Percentiles rank a stretch among this genome's conserved stretches.
phyloP scores from a whole-genome alignment of 192 early-diverging fungal genomes.

The Coemansia sp. region DNA sequence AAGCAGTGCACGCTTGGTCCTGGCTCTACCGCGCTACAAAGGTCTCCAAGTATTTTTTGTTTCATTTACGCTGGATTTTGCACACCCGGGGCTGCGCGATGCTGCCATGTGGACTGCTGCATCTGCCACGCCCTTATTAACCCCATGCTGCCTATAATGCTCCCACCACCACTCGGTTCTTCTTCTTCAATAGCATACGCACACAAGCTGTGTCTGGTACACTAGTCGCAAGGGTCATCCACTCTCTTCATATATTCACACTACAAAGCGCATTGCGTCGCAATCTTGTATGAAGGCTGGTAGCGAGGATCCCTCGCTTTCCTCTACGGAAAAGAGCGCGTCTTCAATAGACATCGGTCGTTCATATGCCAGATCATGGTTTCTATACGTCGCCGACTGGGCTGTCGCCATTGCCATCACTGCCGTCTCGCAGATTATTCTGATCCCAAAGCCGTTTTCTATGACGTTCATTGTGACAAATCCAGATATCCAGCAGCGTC shows the following conservation, averaged over 20 bases:
- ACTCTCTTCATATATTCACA: neutral
- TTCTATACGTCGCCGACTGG: slow-evolving; percentile 43
- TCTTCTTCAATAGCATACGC: neutral
- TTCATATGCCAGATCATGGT: slow-evolving; percentile 7
- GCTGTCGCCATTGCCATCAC: slow-evolving; percentile 11
- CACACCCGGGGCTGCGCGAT: neutral
- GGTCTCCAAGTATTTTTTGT: neutral
- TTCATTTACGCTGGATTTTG: neutral
- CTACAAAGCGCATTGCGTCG: neutral
- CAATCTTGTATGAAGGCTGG: neutral
- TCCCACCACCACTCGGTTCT: neutral
- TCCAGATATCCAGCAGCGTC: slow-evolving; percentile 35
- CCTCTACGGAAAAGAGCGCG: neutral
- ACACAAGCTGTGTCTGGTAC: neutral
- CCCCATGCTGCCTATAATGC: neutral
- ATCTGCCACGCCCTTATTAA: neutral
- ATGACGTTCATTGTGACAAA: slow-evolving; percentile 26
- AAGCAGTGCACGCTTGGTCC: no score
- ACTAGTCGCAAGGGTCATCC: neutral
- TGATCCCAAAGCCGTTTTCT: slow-evolving; percentile 22
- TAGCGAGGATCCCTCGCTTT: slow-evolving; percentile 6
- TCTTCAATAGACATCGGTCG: neutral
- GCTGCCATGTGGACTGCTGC: neutral
- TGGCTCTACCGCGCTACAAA: neutral
- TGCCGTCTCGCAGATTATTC: slow-evolving; percentile 25